Percentiles rank a stretch among this genome's conserved stretches.
These are phyloP conservation scores for Erodium maritimum DNA, from an alignment of 345 rosid species.

Conservation along the genomic window DNA sequence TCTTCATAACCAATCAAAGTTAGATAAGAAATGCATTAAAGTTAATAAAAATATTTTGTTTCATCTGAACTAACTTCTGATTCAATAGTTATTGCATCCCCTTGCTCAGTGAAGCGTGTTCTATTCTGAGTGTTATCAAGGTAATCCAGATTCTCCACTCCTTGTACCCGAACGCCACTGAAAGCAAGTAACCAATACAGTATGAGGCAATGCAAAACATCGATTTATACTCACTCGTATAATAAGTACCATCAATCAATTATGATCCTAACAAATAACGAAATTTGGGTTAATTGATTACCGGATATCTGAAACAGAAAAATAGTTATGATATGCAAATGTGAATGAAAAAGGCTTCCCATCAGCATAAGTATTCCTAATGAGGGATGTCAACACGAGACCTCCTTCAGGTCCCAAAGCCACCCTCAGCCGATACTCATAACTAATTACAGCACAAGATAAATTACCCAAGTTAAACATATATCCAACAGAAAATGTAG, in stretches of 20 bases:
- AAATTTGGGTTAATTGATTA: conserved; percentile 13
- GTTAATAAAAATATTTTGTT: background rate
- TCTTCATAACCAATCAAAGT: conserved; percentile 24
- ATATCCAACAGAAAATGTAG: background rate
- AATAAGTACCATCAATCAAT: background rate
- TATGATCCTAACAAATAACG: background rate
- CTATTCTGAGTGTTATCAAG: conserved; percentile 76
- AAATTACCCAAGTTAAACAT: background rate
- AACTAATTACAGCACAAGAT: conserved; percentile 26
- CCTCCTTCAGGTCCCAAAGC: conserved; percentile 73
- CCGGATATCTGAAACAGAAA: conserved; percentile 94
- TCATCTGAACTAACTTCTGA: conserved; percentile 51
- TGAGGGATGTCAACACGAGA: conserved; percentile 70
- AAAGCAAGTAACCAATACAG: conserved; percentile 12
- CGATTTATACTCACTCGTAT: no score
- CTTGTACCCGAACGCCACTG: conserved; percentile 96
- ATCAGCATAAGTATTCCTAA: conserved; percentile 70
- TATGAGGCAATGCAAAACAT: no score
- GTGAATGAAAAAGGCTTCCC: conserved; percentile 85
- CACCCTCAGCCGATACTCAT: conserved; percentile 79
- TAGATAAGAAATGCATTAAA: conserved; percentile 1
- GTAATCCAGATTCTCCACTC: conserved; percentile 83
- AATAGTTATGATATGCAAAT: conserved; percentile 91
- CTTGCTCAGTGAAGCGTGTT: conserved; percentile 85
- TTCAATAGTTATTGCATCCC: conserved; percentile 91